Evolutionary conservation across 257 asterid species (phyloP).

Genomic region (Solanum microdontum): DNA sequence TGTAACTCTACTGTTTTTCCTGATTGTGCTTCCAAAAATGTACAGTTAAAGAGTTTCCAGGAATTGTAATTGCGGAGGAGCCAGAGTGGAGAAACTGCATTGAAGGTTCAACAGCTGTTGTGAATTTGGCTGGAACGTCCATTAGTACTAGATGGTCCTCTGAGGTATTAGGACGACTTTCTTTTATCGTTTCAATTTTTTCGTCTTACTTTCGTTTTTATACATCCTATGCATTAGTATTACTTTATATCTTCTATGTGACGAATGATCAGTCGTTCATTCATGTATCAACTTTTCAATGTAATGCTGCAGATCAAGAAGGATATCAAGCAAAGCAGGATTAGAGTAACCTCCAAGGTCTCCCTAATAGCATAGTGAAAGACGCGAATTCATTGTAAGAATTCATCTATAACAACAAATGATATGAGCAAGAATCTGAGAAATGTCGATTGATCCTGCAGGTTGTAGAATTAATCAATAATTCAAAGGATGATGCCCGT

Average conservation of each 20-base stretch:
- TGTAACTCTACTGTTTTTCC: not conserved
- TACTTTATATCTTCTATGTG: not conserved
- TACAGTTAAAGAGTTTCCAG: constrained; percentile 64
- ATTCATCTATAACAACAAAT: not conserved
- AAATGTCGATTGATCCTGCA: constrained; percentile 8
- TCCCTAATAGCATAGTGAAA: not conserved
- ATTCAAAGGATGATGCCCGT: constrained; percentile 34
- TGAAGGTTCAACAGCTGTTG: constrained; percentile 84
- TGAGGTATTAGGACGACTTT: constrained; percentile 30
- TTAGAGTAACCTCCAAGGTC: constrained; percentile 73
- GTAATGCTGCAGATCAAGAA: constrained; percentile 63
- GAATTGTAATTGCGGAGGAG: constrained; percentile 68
- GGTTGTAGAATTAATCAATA: constrained; percentile 71
- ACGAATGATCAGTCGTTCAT: not conserved
- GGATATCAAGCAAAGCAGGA: constrained; percentile 87
- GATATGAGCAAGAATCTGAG: not conserved
- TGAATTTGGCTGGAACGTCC: constrained; percentile 88
- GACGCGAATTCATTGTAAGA: not conserved
- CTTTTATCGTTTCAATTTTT: not conserved
- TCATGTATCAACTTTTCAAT: constrained; percentile 1
- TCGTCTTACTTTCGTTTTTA: not conserved
- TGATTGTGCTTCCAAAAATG: not conserved
- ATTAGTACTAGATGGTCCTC: constrained; percentile 92
- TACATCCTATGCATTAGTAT: not conserved
- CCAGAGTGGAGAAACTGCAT: constrained; percentile 70